Conservation (phyloP, 768 basidiomycete species). For the Tulasnella sp. region DNA sequence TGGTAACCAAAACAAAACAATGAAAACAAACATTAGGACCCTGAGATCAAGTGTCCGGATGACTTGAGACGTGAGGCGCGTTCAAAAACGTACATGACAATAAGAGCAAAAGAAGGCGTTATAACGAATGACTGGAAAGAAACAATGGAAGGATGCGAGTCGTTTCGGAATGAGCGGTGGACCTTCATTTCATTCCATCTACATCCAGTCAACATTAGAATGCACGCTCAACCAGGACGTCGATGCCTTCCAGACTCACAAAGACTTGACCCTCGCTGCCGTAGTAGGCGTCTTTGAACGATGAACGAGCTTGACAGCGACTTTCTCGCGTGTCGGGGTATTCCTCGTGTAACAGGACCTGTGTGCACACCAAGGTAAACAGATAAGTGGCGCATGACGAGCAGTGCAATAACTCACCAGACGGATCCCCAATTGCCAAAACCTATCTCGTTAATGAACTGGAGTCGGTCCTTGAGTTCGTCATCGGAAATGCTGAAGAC, state of each 20-base stretch:
- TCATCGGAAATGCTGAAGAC: conserved; percentile 17
- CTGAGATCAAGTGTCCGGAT: background rate
- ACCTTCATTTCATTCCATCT: conserved; percentile 99
- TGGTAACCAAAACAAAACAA: background rate
- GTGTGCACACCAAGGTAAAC: conserved; percentile 41
- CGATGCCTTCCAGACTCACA: conserved; percentile 40
- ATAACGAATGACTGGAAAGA: conserved; percentile 91
- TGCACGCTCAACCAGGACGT: background rate
- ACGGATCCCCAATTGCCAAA: conserved; percentile 92
- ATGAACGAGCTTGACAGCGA: conserved; percentile 92
- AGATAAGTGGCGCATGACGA: background rate
- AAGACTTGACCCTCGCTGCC: conserved; percentile 77
- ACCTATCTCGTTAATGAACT: conserved; percentile 40
- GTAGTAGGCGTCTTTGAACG: conserved; percentile 68
- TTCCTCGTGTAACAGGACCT: conserved; percentile 36
- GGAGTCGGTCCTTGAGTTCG: conserved; percentile 11
- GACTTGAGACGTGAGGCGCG: background rate
- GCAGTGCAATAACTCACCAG: conserved; percentile 34
- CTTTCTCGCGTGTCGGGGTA: conserved; percentile 35
- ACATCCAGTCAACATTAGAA: conserved; percentile 11
- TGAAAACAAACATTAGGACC: too few relatives aligned
- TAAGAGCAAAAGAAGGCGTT: conserved; percentile 79
- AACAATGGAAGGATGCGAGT: conserved; percentile 86
- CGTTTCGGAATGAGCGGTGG: conserved; percentile 68
- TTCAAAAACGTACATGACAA: conserved; percentile 61